phyloP scores from a whole-genome alignment of 2,329 filamentous ascomycete genomes.

The Penicillium fuscoglaucum region DNA sequence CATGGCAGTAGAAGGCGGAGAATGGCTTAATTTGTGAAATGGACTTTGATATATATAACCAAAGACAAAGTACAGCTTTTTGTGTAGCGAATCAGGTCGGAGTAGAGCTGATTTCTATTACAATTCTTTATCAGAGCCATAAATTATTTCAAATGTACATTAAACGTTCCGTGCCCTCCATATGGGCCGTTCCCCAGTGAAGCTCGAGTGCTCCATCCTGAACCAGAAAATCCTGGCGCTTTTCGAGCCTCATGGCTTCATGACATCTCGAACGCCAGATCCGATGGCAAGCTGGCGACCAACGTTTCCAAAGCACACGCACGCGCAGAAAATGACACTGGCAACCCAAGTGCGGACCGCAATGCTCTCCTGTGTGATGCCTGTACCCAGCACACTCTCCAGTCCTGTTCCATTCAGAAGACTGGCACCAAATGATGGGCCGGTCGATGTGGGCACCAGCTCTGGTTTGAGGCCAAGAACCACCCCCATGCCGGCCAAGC shows the following conservation, averaged over 20 bases:
- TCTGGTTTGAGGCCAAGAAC: conserved; percentile 75
- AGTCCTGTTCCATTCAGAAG: conserved; percentile 32
- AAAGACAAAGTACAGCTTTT: neutral
- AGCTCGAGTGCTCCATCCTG: neutral
- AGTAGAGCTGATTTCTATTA: conserved; percentile 5
- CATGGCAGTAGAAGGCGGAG: no score
- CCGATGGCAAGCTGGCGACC: conserved; percentile 72
- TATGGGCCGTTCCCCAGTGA: neutral
- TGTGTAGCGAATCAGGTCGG: neutral
- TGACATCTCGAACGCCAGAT: conserved; percentile 23
- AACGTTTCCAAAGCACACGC: conserved; percentile 94
- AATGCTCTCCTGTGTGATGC: conserved; percentile 54
- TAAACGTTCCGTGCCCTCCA: neutral
- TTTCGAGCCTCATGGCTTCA: conserved; percentile 21
- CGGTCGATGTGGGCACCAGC: conserved; percentile 69
- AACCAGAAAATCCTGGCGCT: neutral
- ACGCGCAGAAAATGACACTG: conserved; percentile 91
- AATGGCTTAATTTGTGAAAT: no score
- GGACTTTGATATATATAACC: no score
- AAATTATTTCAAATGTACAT: conserved; percentile 10
- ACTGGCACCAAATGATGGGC: conserved; percentile 35
- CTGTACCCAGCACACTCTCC: conserved; percentile 33
- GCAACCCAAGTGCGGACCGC: conserved; percentile 80
- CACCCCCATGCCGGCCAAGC: conserved; percentile 70
- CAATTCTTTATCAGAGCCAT: conserved; percentile 5